Evolutionary conservation across 179 eudicot species (phyloP).

Genomic region (Nepenthes alata): DNA sequence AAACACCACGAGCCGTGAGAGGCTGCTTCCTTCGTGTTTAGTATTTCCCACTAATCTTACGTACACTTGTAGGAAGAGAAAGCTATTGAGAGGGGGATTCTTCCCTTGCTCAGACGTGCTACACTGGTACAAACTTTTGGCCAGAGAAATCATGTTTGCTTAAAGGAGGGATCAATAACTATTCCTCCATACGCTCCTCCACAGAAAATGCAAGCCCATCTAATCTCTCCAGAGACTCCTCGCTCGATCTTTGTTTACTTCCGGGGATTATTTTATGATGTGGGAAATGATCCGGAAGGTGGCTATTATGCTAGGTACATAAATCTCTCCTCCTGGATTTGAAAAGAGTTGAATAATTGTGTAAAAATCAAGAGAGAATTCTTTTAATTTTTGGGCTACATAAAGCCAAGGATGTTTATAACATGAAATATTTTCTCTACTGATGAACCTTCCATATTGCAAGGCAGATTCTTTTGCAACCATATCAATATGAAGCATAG

Average conservation of each 20-base stretch:
- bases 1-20: background rate
- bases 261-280: constrained; percentile 87
- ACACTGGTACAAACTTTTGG: constrained; percentile 94
- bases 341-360: background rate
- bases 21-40: background rate
- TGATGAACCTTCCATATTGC: no score
- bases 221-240: constrained; percentile 74
- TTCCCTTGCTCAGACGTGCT: constrained; percentile 65
- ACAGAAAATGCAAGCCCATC: constrained; percentile 86
- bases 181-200: constrained; percentile 96
- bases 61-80: constrained; percentile 74
- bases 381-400: background rate
- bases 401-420: background rate
- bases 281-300: constrained; percentile 93
- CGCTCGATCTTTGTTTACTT: constrained; percentile 93
- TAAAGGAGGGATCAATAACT: constrained; percentile 76
- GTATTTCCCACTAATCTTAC: background rate
- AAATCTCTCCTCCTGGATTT: background rate
- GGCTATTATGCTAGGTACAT: constrained; percentile 86
- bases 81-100: constrained; percentile 90
- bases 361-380: no score
- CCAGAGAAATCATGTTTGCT: constrained; percentile 82
- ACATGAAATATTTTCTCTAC: background rate
- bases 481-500: no score
- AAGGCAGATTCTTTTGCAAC: background rate